Conservation (phyloP, 352 stramenopile genomes). For the Globisporangium parvum region DNA sequence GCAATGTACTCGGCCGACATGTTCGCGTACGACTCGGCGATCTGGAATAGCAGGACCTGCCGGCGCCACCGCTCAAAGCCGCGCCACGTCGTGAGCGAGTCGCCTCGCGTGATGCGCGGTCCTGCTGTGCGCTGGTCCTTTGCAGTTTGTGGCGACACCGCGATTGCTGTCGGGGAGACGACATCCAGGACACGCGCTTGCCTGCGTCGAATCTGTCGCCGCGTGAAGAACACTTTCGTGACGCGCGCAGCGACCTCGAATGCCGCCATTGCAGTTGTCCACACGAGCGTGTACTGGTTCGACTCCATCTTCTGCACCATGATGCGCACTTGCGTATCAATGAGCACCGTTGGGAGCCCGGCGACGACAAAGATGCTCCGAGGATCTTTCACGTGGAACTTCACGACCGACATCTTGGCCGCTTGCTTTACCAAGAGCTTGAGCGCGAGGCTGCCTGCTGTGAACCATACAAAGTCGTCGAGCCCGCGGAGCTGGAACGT, state of each 20-base stretch:
- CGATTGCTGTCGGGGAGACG: not conserved
- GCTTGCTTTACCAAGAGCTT: slow-evolving; percentile 7
- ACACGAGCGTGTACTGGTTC: slow-evolving; percentile 1
- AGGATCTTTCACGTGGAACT: slow-evolving; percentile 6
- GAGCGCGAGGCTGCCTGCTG: slow-evolving; percentile 3
- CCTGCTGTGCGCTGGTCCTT: not conserved
- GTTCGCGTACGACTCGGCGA: slow-evolving; percentile 31
- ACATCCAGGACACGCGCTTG: not conserved
- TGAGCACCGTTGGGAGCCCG: slow-evolving; percentile 16
- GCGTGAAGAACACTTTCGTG: not conserved
- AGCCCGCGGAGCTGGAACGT: not conserved
- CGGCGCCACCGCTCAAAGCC: slow-evolving; percentile 21
- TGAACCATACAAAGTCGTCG: not conserved
- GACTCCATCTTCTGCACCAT: slow-evolving; percentile 9
- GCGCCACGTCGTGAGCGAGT: not conserved
- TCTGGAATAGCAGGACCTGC: slow-evolving; percentile 24
- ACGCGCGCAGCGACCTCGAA: slow-evolving; percentile 4
- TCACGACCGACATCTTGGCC: slow-evolving; percentile 5
- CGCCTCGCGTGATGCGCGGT: not conserved
- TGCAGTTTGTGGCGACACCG: not conserved
- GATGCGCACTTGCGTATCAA: slow-evolving; percentile 20
- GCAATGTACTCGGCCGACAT: slow-evolving; percentile 54
- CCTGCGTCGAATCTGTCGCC: slow-evolving; percentile 1
- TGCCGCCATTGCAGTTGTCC: slow-evolving; percentile 4
- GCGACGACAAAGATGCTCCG: slow-evolving; percentile 13